These are phyloP conservation scores for Aspergillus niger DNA, from an alignment of 2,329 filamentous ascomycete genomes.

Conservation along the genomic window DNA sequence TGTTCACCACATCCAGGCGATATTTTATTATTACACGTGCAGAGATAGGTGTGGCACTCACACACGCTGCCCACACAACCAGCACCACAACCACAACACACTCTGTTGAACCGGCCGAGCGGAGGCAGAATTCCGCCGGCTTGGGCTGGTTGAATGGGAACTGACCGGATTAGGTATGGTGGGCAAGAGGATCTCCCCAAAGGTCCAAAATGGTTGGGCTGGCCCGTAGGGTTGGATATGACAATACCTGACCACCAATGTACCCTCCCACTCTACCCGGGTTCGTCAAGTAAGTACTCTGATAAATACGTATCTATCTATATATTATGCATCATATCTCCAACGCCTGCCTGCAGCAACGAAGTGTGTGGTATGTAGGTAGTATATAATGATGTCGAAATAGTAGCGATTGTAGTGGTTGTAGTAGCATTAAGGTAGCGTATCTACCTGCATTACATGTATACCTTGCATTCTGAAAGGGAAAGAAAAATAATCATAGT, in stretches of 20 bases:
- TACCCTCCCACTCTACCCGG: background rate
- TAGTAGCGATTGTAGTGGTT: too few relatives aligned
- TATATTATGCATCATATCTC: background rate
- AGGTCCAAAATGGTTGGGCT: slow-evolving; percentile 41
- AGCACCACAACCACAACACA: background rate
- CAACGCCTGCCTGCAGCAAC: too few relatives aligned
- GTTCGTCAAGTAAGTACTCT: background rate
- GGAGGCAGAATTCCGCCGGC: slow-evolving; percentile 20
- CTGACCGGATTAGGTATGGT: slow-evolving; percentile 38
- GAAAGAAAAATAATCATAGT: too few relatives aligned
- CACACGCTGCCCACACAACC: background rate
- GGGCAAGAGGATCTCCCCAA: slow-evolving; percentile 33
- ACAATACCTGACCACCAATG: slow-evolving; percentile 20
- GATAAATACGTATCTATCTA: background rate
- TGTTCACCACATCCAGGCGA: slow-evolving; percentile 5
- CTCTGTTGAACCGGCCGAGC: slow-evolving; percentile 32
- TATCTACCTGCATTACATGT: too few relatives aligned
- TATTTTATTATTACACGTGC: slow-evolving; percentile 13
- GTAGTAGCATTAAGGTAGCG: too few relatives aligned
- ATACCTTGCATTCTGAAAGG: too few relatives aligned
- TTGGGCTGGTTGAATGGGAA: slow-evolving; percentile 36
- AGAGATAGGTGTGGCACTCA: slow-evolving; percentile 9
- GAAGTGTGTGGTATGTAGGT: too few relatives aligned
- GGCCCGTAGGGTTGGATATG: slow-evolving; percentile 18
- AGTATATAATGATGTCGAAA: too few relatives aligned